Evolutionary conservation across 257 asterid species (phyloP).

Genomic region (Nicotiana sylvestris): DNA sequence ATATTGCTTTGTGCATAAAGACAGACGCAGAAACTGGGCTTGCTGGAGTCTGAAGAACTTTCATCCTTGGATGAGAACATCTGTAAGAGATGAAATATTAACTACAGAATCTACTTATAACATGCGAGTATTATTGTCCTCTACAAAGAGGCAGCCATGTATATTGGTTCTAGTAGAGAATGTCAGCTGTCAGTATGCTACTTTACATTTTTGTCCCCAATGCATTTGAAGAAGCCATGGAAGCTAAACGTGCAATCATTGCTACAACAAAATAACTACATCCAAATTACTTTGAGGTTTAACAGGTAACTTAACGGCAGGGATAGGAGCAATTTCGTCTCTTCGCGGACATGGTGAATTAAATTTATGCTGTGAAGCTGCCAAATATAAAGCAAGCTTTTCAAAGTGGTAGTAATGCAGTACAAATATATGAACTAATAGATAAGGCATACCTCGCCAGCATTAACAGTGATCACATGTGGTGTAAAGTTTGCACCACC

Average conservation of each 20-base stretch:
- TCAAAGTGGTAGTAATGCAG: background rate
- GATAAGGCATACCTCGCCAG: constrained; percentile 60
- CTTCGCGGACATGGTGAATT: background rate
- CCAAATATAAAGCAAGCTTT: background rate
- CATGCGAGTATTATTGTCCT: background rate
- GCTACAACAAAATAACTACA: background rate
- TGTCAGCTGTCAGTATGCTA: background rate
- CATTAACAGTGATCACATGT: constrained; percentile 69
- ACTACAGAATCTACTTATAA: too few species aligned
- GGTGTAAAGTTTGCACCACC: constrained; percentile 70
- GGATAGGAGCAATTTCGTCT: background rate
- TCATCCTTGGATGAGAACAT: background rate
- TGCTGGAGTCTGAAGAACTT: background rate
- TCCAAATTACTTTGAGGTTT: background rate
- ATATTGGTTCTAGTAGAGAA: too few species aligned
- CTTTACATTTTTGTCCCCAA: background rate
- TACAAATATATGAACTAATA: background rate
- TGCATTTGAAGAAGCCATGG: background rate
- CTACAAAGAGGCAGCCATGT: background rate
- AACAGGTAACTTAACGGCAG: background rate
- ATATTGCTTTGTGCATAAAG: background rate
- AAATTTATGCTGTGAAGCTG: background rate
- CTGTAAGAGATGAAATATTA: background rate
- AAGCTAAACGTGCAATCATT: background rate
- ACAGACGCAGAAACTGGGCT: background rate